Base-by-base conservation (phyloP, 768 basidiomycete species). In the Rhodotorula kratochvilovae region DNA sequence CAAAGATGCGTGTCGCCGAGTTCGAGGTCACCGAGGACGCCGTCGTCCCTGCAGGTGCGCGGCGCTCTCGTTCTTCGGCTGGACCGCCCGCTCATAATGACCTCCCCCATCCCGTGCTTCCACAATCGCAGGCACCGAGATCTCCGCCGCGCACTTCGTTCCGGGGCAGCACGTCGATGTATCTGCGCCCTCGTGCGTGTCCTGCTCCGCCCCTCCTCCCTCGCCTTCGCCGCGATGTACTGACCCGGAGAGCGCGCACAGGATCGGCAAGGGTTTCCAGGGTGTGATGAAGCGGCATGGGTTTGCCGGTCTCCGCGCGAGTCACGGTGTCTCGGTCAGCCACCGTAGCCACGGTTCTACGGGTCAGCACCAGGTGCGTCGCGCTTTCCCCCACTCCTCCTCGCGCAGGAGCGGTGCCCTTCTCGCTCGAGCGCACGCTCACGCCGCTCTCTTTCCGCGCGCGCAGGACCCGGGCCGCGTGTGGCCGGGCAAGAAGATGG, bases 401-500 rank as follows among this genome's bases (percentile, higher is more conserved):
- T 43, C 29, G 19, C n/a, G n/a, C n/a, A n/a, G n/a, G n/a, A n/a
- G n/a, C n/a, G n/a, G n/a, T n/a, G n/a, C n/a, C n/a, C n/a, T n/a
- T n/a, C n/a, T n/a, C n/a, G n/a, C n/a, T n/a, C n/a, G n/a, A n/a
- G n/a, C n/a, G n/a, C n/a, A 56, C 27, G 25, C 64, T 43, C 45
- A n/a, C n/a, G n/a, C 61, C 57, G 54, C 45, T 58, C 55, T 39
- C 16, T 45, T 15, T 31, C 25, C 21, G 54, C 17, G 63, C 25
- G 71, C 23, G 15, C 66, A 98, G 93, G 93, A 96, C 77, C 95
- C 96, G 35, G 96, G 96, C 58, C 88, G 96, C 77, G 85, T 97
- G 11, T 92, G 90, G 82, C 96, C 96, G 7, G 96, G 96, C 48
- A 96, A 93, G 83, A 98, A 97, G 84, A 97, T 96, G 95, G 87